These are phyloP conservation scores for Cunninghamia lanceolata DNA, from an alignment of 75 land plant genomes.

Conservation along the genomic window DNA sequence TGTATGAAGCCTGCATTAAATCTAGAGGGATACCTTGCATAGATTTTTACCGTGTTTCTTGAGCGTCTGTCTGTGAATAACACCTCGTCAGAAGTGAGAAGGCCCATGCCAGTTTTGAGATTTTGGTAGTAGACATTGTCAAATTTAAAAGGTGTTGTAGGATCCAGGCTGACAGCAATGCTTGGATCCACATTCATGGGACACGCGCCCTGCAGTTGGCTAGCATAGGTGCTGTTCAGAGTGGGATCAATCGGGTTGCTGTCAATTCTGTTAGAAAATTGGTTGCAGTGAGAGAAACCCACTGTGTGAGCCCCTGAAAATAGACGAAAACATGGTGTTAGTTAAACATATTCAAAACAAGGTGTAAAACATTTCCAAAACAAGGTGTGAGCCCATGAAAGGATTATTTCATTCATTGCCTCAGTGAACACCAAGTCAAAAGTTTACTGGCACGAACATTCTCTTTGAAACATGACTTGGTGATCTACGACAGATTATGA, in stretches of 20 bases:
- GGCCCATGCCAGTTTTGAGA: constrained; percentile 42
- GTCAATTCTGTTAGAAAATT: constrained; percentile 36
- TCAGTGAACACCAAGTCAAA: background rate
- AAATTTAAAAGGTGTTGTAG: constrained; percentile 47
- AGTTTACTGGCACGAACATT: background rate
- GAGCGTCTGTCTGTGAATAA: constrained; percentile 45
- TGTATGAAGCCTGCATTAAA: constrained; percentile 40
- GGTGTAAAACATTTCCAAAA: too few relatives aligned
- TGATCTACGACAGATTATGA: background rate
- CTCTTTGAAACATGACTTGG: background rate
- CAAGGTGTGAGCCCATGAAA: too few relatives aligned
- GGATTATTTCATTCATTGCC: too few relatives aligned
- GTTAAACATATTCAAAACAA: background rate
- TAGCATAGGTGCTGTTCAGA: constrained; percentile 46
- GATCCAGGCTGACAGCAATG: constrained; percentile 54
- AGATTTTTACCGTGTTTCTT: constrained; percentile 30
- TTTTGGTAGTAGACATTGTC: constrained; percentile 70
- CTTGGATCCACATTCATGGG: constrained; percentile 59
- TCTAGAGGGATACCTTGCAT: constrained; percentile 26
- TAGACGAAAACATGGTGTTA: background rate
- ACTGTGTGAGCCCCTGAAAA: constrained; percentile 50
- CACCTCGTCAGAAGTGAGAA: constrained; percentile 65
- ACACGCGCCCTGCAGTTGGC: constrained; percentile 36
- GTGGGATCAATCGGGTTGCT: constrained; percentile 46
- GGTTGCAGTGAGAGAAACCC: constrained; percentile 49